phyloP scores from a whole-genome alignment of 345 rosid genomes.

The Turritis glabra region DNA sequence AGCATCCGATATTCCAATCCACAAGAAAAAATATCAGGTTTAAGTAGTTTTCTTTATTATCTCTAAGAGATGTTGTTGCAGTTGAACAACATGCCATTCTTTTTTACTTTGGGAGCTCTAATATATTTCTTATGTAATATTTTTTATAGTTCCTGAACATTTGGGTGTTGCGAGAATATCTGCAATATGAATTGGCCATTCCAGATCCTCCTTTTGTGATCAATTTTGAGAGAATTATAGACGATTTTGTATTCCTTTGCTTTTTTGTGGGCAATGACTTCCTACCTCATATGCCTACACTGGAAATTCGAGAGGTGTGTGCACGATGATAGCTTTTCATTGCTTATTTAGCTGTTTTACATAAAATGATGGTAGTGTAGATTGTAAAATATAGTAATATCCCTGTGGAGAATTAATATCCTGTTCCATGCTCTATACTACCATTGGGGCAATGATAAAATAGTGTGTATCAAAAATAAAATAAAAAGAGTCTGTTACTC shows the following conservation, averaged over 20 bases:
- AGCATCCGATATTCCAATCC: conserved; percentile 67
- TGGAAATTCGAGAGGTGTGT: conserved; percentile 96
- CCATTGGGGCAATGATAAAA: neutral
- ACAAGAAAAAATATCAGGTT: conserved; percentile 99
- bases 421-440: neutral
- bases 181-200: conserved; percentile 84
- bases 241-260: conserved; percentile 96
- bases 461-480: neutral
- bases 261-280: conserved; percentile 99
- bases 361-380: neutral
- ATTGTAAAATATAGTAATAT: neutral
- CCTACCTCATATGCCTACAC: conserved; percentile 97
- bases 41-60: conserved; percentile 17
- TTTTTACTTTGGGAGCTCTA: neutral
- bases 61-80: conserved; percentile 8
- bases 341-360: neutral
- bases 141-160: conserved; percentile 76
- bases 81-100: neutral
- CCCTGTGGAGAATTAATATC: neutral
- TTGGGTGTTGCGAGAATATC: conserved; percentile 93
- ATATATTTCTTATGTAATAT: neutral
- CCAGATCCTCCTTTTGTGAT: conserved; percentile 79
- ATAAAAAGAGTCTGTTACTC: neutral
- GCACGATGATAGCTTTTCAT: conserved; percentile 6
- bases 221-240: conserved; percentile 85